Conservation (phyloP, 2,329 filamentous ascomycete species). For the Paracoccidioides brasiliensis region DNA sequence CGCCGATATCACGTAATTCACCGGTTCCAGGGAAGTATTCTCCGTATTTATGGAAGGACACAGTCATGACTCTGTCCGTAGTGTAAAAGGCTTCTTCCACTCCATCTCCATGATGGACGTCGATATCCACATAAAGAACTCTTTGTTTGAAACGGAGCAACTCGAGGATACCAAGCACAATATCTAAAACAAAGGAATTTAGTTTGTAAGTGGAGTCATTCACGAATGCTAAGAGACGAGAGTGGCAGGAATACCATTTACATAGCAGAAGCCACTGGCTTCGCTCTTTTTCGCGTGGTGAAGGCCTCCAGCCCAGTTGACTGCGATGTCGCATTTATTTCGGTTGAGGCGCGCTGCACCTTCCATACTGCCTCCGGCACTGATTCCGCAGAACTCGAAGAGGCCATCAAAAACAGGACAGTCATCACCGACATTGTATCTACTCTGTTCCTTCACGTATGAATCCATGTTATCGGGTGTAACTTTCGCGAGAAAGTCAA, state of each 20-base stretch:
- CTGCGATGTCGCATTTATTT: constrained; percentile 53
- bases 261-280: constrained; percentile 94
- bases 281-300: constrained; percentile 94
- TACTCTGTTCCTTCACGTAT: constrained; percentile 80
- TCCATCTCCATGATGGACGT: constrained; percentile 55
- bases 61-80: constrained; percentile 58
- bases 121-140: constrained; percentile 54
- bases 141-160: constrained; percentile 50
- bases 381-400: constrained; percentile 59
- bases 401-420: constrained; percentile 56
- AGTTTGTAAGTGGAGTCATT: not conserved
- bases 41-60: constrained; percentile 60
- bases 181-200: constrained; percentile 35
- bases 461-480: constrained; percentile 98
- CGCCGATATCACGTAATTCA: constrained; percentile 55
- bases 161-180: constrained; percentile 53
- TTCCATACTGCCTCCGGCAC: constrained; percentile 57
- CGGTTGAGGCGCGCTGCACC: constrained; percentile 55
- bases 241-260: constrained; percentile 49
- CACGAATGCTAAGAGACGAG: not conserved
- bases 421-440: constrained; percentile 54
- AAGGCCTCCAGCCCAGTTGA: constrained; percentile 87
- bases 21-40: constrained; percentile 61
- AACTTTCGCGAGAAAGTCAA: constrained; percentile 67
- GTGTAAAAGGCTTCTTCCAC: constrained; percentile 62